phyloP scores from a whole-genome alignment of 306 rosid species.

The Ochetophila trinervis region DNA sequence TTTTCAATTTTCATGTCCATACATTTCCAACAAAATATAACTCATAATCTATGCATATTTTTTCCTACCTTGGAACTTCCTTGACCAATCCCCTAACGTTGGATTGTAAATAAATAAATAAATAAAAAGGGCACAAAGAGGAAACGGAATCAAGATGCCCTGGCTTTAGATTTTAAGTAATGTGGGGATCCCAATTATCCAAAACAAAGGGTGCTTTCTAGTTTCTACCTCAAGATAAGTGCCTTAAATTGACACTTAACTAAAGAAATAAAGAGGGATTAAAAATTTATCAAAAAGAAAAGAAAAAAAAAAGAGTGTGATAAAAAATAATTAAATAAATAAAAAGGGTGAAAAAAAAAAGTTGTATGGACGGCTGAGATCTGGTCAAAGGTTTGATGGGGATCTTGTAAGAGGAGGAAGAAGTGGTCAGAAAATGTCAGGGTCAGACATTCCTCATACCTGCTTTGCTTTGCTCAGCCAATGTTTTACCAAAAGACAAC shows the following conservation, averaged over 20 bases:
- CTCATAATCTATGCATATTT: too few species aligned
- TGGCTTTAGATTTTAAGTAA: background rate
- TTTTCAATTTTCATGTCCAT: too few species aligned
- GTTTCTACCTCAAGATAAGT: slow-evolving; percentile 11
- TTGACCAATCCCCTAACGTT: too few species aligned
- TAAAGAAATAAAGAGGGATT: background rate
- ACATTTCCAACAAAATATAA: too few species aligned
- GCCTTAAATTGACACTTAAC: slow-evolving; percentile 3
- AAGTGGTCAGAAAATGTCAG: slow-evolving; percentile 46
- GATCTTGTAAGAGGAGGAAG: slow-evolving; percentile 34
- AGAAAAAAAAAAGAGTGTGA: background rate
- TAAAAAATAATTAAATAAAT: background rate
- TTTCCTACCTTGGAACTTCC: too few species aligned
- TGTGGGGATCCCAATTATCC: slow-evolving; percentile 13
- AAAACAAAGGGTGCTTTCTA: background rate
- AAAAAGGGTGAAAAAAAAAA: background rate
- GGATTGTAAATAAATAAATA: too few species aligned
- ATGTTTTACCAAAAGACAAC: slow-evolving; percentile 30
- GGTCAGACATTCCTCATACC: slow-evolving; percentile 48
- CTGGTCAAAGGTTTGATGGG: slow-evolving; percentile 51
- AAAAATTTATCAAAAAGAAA: background rate
- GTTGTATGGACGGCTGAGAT: slow-evolving; percentile 47
- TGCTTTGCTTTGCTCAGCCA: slow-evolving; percentile 35
- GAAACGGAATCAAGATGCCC: too few species aligned
- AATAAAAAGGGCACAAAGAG: too few species aligned